Base-by-base conservation (phyloP, 495 filamentous ascomycete species). In the Aspergillus taichungensis region DNA sequence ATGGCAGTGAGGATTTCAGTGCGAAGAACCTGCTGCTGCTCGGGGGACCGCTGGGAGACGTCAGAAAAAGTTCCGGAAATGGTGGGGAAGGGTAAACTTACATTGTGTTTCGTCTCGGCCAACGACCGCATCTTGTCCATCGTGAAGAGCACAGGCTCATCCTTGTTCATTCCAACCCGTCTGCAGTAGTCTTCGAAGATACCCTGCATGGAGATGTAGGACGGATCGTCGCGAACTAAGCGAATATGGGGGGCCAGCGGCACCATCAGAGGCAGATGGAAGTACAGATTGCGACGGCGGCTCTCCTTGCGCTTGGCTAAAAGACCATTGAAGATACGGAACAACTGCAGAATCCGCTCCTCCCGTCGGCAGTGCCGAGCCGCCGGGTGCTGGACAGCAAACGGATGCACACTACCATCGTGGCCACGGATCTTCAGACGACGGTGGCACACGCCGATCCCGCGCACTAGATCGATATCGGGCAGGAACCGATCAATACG, bases 181-280 rank as follows among this genome's bases (percentile, higher is more conserved):
- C 94, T 76, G 59, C 94, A 97, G 63, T 96, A 86, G 56, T 97
- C 92, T 61, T 99, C 94, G 54, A 85, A 99, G 30, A 97, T 78
- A 27, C 83, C 87, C 61, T 97, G 94, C 52, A 97, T 77, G 4
- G 87, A 90, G 52, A 95, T 89, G 60, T 95, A 95, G 27, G 88
- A 91, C 5, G 87, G 69, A 60, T 99, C 94, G 55, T 99, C 94
- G 57, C 94, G 87, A 18, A 97, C 85, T 54, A 99, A 78, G 30
- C 94, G 80, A 43, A 97, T 88, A 56, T 89, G 85, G 7, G 94
- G 94, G 37, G 92, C 87, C 38, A 99, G 66, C 5, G 94, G 94
- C 45, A 97, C 76, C 84, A 97, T 95, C 45, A 95, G 68, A 2
- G 94, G 94, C 31, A 99, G 77, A 46, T 92, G 88, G 73, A 99